Evolutionary conservation across 306 rosid species (phyloP).

Genomic region (Ormosia semicastrata): DNA sequence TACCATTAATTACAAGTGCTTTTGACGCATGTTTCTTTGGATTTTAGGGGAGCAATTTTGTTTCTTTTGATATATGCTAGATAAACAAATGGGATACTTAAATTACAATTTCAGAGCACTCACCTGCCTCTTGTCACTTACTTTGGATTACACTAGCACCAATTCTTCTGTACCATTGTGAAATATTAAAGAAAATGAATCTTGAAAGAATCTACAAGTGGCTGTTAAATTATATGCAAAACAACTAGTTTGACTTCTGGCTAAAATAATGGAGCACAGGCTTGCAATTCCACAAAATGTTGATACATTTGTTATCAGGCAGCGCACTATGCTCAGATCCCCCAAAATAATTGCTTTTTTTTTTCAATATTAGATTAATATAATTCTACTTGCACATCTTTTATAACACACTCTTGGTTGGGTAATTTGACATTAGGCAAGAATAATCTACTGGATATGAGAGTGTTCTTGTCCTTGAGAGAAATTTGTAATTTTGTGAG

Average conservation of each 20-base stretch:
- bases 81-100: neutral
- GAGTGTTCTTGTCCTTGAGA: no score
- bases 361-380: neutral
- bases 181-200: neutral
- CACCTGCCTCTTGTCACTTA: neutral
- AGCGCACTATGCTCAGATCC: neutral
- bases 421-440: neutral
- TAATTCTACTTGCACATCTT: neutral
- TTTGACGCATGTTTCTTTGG: constrained; percentile 33
- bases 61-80: constrained; percentile 2
- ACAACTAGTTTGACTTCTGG: neutral
- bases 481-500: no score
- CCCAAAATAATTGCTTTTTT: neutral
- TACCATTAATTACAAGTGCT: constrained; percentile 19
- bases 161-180: constrained; percentile 2
- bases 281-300: constrained; percentile 18
- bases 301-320: constrained; percentile 8
- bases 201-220: constrained; percentile 18
- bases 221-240: constrained; percentile 3
- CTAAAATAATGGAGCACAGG: constrained; percentile 15
- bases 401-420: neutral
- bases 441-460: no score
- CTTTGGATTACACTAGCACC: constrained; percentile 21
- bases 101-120: constrained; percentile 9
- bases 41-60: constrained; percentile 23